A percentile compares a stretch with the other conserved stretches of the same genome.
Evolutionary conservation across 2,329 filamentous ascomycete species (phyloP).

Genomic region (Tolypocladium paradoxum): DNA sequence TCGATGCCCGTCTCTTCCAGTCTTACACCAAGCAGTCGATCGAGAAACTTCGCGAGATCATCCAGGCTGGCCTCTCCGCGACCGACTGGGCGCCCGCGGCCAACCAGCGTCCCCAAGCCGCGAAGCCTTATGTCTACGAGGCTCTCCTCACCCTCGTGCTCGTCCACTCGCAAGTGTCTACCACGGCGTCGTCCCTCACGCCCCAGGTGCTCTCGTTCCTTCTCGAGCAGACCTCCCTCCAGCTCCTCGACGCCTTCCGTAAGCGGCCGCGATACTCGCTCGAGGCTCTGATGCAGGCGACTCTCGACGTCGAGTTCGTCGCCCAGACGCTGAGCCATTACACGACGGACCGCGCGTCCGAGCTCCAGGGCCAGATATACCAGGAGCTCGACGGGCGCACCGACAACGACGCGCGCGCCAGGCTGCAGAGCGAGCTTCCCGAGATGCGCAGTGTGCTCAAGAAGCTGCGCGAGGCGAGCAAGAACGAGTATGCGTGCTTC

Average conservation of each 20-base stretch:
- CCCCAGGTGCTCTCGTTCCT: slow-evolving; percentile 75
- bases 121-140: slow-evolving; percentile 82
- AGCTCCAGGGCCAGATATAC: slow-evolving; percentile 84
- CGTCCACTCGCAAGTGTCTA: slow-evolving; percentile 81
- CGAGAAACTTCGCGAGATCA: slow-evolving; percentile 54
- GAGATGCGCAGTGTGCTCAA: slow-evolving; percentile 85
- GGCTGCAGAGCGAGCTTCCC: slow-evolving; percentile 75
- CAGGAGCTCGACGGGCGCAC: slow-evolving; percentile 82
- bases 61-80: slow-evolving; percentile 61
- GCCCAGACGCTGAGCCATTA: slow-evolving; percentile 88
- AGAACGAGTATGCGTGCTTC: slow-evolving; percentile 82
- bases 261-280: slow-evolving; percentile 60
- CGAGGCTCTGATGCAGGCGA: slow-evolving; percentile 86
- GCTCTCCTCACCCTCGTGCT: slow-evolving; percentile 77
- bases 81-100: slow-evolving; percentile 58
- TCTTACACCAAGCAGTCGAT: slow-evolving; percentile 78
- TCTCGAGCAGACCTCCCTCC: slow-evolving; percentile 67
- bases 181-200: slow-evolving; percentile 66
- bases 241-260: slow-evolving; percentile 74
- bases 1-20: slow-evolving; percentile 82
- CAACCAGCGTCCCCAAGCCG: slow-evolving; percentile 54
- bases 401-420: slow-evolving; percentile 71
- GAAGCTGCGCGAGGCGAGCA: slow-evolving; percentile 67
- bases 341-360: slow-evolving; percentile 69
- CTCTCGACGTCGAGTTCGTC: slow-evolving; percentile 92